A percentile compares a stretch with the other conserved stretches of the same genome.
Conservation (phyloP, 768 basidiomycete genomes). For the Hygrocybe coccinea region DNA sequence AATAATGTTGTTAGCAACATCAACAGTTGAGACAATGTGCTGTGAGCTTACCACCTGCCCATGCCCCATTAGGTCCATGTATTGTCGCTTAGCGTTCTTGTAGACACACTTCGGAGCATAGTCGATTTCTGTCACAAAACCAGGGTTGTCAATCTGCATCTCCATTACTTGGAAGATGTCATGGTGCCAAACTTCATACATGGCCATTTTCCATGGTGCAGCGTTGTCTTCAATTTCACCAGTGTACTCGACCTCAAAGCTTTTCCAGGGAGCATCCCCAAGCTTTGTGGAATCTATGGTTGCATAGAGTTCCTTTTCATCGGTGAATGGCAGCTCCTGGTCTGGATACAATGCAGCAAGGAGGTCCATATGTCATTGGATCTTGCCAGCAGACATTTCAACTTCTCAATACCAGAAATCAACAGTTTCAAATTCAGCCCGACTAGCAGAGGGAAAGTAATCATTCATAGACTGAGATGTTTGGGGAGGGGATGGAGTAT, state of each 20-base stretch:
- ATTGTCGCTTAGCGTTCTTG: no score
- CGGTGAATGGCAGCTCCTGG: conserved; percentile 15
- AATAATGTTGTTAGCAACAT: no score
- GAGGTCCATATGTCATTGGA: conserved; percentile 19
- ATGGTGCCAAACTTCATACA: no score
- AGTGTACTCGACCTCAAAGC: conserved; percentile 5
- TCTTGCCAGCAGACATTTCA: conserved; percentile 19
- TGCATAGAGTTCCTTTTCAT: conserved; percentile 18
- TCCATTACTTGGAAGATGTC: no score
- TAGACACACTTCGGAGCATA: no score
- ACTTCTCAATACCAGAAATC: conserved; percentile 20
- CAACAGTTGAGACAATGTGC: no score
- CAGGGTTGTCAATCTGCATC: no score
- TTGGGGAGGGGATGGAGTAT: not conserved
- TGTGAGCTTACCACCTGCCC: no score
- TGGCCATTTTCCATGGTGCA: no score
- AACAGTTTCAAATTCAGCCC: conserved; percentile 26
- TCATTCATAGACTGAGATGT: conserved; percentile 7
- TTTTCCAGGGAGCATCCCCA: conserved; percentile 25
- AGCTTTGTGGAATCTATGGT: conserved; percentile 22
- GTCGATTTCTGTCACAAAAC: no score
- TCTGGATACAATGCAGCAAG: conserved; percentile 21
- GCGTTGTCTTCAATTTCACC: no score
- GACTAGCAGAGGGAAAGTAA: conserved; percentile 25
- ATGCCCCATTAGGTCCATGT: no score